Percentiles rank a stretch among this genome's conserved stretches.
phyloP scores from a whole-genome alignment of 2,329 filamentous ascomycete species.

The Curvularia sp. region DNA sequence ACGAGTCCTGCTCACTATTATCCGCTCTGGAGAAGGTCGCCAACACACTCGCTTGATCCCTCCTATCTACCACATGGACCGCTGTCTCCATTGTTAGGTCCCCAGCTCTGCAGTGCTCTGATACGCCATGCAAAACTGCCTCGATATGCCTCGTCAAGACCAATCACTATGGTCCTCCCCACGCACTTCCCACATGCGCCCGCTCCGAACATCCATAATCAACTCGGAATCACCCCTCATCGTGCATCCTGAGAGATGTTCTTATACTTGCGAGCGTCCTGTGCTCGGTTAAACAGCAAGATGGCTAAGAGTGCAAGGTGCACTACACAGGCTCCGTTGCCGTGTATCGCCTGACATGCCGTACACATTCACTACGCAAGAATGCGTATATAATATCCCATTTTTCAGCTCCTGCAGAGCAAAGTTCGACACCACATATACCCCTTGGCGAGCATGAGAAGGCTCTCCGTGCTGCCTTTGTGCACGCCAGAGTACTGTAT shows the following conservation, averaged over 20 bases:
- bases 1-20: neutral
- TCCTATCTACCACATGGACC: neutral
- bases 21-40: neutral
- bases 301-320: neutral
- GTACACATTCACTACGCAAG: neutral
- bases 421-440: neutral
- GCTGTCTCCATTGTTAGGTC: neutral
- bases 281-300: neutral
- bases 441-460: neutral
- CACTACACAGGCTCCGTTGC: neutral
- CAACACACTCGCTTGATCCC: neutral
- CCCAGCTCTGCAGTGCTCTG: neutral
- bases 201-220: neutral
- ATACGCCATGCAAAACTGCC: neutral
- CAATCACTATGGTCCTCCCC: neutral
- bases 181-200: neutral
- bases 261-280: neutral
- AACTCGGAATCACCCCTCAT: neutral
- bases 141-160: neutral
- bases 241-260: neutral
- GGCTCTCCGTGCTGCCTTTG: neutral
- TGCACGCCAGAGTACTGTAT: neutral
- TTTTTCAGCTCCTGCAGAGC: neutral
- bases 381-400: neutral
- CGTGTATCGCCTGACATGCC: neutral